Evolutionary conservation across 108 stramenopile species (phyloP), one percentile per base, ranked within the genome.

Genomic region (Nitzschia palea): DNA sequence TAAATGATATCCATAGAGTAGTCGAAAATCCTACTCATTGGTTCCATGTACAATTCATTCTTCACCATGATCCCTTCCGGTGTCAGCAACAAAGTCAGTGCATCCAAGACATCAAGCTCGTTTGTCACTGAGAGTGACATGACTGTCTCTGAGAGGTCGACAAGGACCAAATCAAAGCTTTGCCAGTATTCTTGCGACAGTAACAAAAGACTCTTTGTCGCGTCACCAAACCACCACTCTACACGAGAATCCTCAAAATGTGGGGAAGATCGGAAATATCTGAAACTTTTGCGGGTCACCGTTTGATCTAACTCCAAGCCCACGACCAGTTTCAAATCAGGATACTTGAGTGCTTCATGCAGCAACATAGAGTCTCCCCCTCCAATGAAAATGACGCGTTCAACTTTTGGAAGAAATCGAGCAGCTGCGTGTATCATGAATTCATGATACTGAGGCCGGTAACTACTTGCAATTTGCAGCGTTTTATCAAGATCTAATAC

Each of bases 171-270:
- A 67, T 89, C 88, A 59, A 89, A 89, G 33, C 82, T 82, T 10
- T 42, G 35, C 66, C 33, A 55, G 43, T 83, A 85, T 25, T 85
- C 81, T 22, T 81, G 58, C 14, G 82, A 82, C 22, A 91, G 65
- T 47, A 86, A 43, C 31, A 80, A 57, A 17, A 91, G 59, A 31
- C 66, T 65, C 65, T 85, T 86, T 65, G 86, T 62, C 0, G 85
- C 83, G 66, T 91, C 90, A 12, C 90, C 90, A 44, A 87, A 91
- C 86, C 86, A 90, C 89, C 89, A 90, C 73, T 88, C 82, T 0
- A 91, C 90, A 18, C 82, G 70, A 8, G 67, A 53, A 74, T 88
- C 77, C 37, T 88, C 76, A 65, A 88, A 88, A 47, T 88, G 83
- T 17, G 87, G 86, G 56, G 86, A 83, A 1, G 85, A 85, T n/a